A percentile compares a stretch with the other conserved stretches of the same genome.
Conservation (phyloP, 1,284 basidiomycete species). For the Ganoderma multipileum region DNA sequence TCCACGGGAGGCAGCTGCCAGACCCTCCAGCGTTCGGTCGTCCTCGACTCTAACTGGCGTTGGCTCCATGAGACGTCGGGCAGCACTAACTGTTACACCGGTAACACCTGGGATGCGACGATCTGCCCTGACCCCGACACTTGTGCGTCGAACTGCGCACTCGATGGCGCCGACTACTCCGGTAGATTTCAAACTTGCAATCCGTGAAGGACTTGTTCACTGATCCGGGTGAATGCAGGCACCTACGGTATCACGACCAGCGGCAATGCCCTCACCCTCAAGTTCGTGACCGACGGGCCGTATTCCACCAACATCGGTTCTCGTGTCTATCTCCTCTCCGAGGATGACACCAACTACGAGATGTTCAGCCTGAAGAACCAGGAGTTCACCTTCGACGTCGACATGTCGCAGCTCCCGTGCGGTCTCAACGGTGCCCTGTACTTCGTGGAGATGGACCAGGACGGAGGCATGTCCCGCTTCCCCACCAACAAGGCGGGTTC, state of each 20-base stretch:
- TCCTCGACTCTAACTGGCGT: slow-evolving; percentile 48
- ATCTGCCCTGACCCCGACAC: slow-evolving; percentile 45
- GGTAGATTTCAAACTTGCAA: slow-evolving; percentile 31
- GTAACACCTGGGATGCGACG: slow-evolving; percentile 43
- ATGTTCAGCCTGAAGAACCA: slow-evolving; percentile 60
- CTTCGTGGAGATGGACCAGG: slow-evolving; percentile 49
- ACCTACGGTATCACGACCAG: slow-evolving; percentile 50
- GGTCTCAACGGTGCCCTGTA: slow-evolving; percentile 61
- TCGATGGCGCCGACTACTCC: slow-evolving; percentile 64
- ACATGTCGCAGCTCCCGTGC: slow-evolving; percentile 60
- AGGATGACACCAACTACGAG: slow-evolving; percentile 51
- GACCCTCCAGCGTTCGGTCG: slow-evolving; percentile 36
- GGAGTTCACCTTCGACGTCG: slow-evolving; percentile 66
- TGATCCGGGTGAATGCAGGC: not conserved
- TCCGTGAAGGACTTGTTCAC: not conserved
- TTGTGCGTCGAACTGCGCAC: slow-evolving; percentile 55
- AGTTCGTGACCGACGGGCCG: slow-evolving; percentile 52
- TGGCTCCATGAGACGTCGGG: slow-evolving; percentile 42
- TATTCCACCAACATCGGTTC: slow-evolving; percentile 56
- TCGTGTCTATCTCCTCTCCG: slow-evolving; percentile 59
- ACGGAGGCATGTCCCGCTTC: slow-evolving; percentile 46
- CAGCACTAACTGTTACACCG: slow-evolving; percentile 47
- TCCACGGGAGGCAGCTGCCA: slow-evolving; percentile 35
- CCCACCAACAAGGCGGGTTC: slow-evolving; percentile 56
- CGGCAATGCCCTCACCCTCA: slow-evolving; percentile 56